phyloP scores from a whole-genome alignment of 805 yeast genomes.

The Lipomyces starkeyi region DNA sequence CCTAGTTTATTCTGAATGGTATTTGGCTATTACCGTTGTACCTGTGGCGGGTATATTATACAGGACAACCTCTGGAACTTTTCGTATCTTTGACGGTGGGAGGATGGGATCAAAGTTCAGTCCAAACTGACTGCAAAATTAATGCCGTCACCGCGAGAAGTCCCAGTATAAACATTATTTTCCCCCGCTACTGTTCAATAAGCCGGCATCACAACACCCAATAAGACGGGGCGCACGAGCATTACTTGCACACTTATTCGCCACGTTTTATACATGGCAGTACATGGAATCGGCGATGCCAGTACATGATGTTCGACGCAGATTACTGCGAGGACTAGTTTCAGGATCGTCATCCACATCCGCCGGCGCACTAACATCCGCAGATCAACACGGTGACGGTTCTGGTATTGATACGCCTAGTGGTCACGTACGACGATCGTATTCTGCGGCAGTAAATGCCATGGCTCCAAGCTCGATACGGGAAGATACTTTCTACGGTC shows the following conservation, averaged over 20 bases:
- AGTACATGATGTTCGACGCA: constrained; percentile 26
- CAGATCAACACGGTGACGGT: constrained; percentile 11
- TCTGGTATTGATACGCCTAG: constrained; percentile 23
- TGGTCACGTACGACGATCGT: constrained; percentile 15
- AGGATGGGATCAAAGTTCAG: not conserved
- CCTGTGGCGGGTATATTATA: not conserved
- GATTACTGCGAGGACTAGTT: constrained; percentile 28
- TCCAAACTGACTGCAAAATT: not conserved
- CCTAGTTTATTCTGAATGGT: not conserved
- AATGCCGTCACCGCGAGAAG: not conserved
- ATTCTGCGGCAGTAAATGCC: constrained; percentile 4
- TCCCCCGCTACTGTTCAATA: not conserved
- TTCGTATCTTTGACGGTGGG: not conserved
- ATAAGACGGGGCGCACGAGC: not conserved
- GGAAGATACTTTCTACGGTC: constrained; percentile 18
- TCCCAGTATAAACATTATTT: not conserved
- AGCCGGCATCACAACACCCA: not conserved
- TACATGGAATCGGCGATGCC: constrained; percentile 21
- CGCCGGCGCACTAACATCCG: constrained; percentile 10
- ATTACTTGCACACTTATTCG: not conserved
- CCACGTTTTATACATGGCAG: not conserved
- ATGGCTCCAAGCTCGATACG: constrained; percentile 1
- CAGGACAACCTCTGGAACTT: not conserved
- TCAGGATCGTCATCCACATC: constrained; percentile 10
- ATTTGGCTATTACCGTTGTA: not conserved